Evolutionary conservation across 352 stramenopile species (phyloP).

Genomic region (Globisporangium parvum): DNA sequence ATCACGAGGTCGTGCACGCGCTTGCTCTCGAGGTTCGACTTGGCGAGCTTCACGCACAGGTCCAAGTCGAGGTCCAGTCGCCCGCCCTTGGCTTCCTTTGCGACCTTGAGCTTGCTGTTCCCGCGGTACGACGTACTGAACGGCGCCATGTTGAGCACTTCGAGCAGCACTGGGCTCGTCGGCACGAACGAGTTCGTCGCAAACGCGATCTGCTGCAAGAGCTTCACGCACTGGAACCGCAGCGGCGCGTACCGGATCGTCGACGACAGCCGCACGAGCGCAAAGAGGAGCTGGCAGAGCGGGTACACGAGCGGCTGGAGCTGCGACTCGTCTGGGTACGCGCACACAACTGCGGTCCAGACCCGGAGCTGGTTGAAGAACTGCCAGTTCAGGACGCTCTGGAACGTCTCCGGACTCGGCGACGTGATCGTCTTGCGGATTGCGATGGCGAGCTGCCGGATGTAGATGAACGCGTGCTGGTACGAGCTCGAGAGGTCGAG

Average conservation of each 20-base stretch:
- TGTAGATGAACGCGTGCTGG: constrained; percentile 99
- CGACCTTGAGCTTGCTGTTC: constrained; percentile 27
- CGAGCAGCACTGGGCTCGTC: constrained; percentile 90
- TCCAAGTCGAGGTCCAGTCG: constrained; percentile 61
- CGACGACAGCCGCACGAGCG: constrained; percentile 67
- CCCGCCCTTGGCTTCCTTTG: constrained; percentile 25
- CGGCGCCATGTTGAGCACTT: constrained; percentile 90
- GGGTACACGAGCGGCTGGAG: constrained; percentile 94
- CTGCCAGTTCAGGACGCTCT: constrained; percentile 95
- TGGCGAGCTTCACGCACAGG: constrained; percentile 90
- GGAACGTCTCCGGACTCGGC: constrained; percentile 87
- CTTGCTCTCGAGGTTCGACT: constrained; percentile 81
- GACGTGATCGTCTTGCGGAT: constrained; percentile 94
- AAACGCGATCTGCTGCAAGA: constrained; percentile 95
- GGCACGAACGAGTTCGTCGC: constrained; percentile 95
- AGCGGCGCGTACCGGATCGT: constrained; percentile 88
- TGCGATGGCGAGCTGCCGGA: constrained; percentile 97
- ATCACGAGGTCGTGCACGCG: constrained; percentile 89
- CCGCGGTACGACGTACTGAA: constrained; percentile 83
- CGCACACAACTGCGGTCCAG: constrained; percentile 94
- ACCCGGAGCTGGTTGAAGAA: constrained; percentile 97
- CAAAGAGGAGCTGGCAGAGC: constrained; percentile 87
- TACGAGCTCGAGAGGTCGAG: constrained; percentile 96
- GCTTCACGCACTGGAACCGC: constrained; percentile 94
- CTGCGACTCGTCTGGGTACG: constrained; percentile 79